Base-by-base conservation (phyloP, 2,329 filamentous ascomycete genomes). In the Trichoderma gracile region DNA sequence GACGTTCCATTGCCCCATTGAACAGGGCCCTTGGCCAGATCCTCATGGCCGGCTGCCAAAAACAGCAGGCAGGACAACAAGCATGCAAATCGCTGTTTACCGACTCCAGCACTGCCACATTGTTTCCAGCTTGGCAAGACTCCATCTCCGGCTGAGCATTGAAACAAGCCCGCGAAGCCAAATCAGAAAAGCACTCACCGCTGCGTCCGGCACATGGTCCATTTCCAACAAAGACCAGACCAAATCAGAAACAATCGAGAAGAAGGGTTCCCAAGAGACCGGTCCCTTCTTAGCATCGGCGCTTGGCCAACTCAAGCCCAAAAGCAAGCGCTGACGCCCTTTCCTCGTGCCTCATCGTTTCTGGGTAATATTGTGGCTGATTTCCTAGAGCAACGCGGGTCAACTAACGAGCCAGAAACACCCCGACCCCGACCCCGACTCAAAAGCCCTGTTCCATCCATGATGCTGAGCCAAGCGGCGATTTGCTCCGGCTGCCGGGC, bases 401-500 rank as follows among this genome's bases (percentile, higher is more conserved):
- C 60, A 63, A 63, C 60, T 38, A 50, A 63, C 47, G 8, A n/a
- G 5, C 30, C 58, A 61, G 38, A 61, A 61, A 45, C 38, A 38
- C 58, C 47, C 58, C 58, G 58, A 61, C 27, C 50, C 25, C 49
- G 49, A 52, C 49, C 49, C 49, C 15, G 10, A n/a, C 14, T 14
- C 10, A 10, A 38, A 38, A 12, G 12, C 33, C 12, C 30, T 3
- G 10, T 12, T 38, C 33, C 30, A 30, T 30, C 33, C 33, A 38
- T 38, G 33, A 14, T 14, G 33, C 12, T 38, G 33, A 38, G 33
- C 12, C 57, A 33, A 46, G 42, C 60, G 50, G 42, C 33, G 50
- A 63, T 55, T 63, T 63, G 60, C 60, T 40, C 60, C 60, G 60
- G 57, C 40, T 27, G 58, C 60, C 50, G 30, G 33, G 60, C 49